Conservation (phyloP, 352 stramenopile genomes). For the Peronospora destructor region DNA sequence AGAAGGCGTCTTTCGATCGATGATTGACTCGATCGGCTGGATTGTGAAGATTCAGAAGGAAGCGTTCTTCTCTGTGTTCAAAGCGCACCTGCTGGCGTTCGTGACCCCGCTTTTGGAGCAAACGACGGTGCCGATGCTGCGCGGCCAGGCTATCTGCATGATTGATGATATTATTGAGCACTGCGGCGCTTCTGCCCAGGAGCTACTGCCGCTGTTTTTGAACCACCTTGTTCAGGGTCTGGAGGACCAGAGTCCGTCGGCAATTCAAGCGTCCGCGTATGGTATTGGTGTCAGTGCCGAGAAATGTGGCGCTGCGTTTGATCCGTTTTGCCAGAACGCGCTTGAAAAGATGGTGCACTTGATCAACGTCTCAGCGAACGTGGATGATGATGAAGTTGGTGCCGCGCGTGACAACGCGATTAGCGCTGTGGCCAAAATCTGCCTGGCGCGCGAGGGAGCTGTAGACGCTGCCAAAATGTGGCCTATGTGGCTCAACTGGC, state of each 20-base stretch:
- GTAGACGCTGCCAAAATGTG: constrained; percentile 64
- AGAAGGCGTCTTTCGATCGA: constrained; percentile 69
- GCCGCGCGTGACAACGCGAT: constrained; percentile 78
- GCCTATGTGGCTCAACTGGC: constrained; percentile 71
- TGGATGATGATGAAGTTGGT: constrained; percentile 52
- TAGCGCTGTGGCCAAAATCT: constrained; percentile 79
- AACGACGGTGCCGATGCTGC: constrained; percentile 51
- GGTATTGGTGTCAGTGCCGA: constrained; percentile 79
- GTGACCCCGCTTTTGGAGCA: constrained; percentile 62
- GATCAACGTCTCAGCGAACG: constrained; percentile 41
- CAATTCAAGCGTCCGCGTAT: constrained; percentile 79
- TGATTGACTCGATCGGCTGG: constrained; percentile 83
- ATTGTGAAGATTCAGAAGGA: constrained; percentile 79
- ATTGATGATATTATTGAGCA: constrained; percentile 86
- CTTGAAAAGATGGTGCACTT: constrained; percentile 73
- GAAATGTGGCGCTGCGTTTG: constrained; percentile 64
- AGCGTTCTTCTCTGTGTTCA: constrained; percentile 71
- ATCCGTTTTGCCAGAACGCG: constrained; percentile 51
- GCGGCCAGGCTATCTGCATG: constrained; percentile 82
- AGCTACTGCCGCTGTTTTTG: constrained; percentile 71
- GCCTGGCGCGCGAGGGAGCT: constrained; percentile 39
- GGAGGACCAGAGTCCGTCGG: constrained; percentile 52
- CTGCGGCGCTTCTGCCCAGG: constrained; percentile 56
- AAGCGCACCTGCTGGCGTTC: constrained; percentile 57
- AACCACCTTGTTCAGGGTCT: constrained; percentile 64